These are phyloP conservation scores for Fusarium sp. DNA, from an alignment of 2,329 filamentous ascomycete species.

Conservation along the genomic window DNA sequence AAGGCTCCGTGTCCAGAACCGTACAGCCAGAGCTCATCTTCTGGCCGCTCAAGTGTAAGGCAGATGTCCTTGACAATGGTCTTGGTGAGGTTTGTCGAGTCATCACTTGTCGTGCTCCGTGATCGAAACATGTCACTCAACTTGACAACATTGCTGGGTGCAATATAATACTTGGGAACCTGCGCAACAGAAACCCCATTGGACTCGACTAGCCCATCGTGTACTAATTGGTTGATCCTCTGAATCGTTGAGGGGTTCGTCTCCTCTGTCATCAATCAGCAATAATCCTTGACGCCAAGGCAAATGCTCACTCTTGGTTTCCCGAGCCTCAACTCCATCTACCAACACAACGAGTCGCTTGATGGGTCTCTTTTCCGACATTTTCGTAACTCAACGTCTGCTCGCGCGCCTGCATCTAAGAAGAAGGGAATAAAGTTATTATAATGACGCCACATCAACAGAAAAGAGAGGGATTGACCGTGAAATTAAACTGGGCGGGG, in stretches of 20 bases:
- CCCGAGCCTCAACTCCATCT: conserved; percentile 29
- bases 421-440: not conserved
- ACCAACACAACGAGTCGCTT: conserved; percentile 37
- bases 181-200: conserved; percentile 15
- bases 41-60: conserved; percentile 15
- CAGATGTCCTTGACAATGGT: conserved; percentile 35
- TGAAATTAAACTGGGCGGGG: not conserved
- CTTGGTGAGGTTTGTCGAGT: conserved; percentile 32
- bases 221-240: conserved; percentile 30
- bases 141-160: conserved; percentile 10
- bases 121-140: conserved; percentile 28
- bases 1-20: conserved; percentile 40
- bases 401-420: not conserved
- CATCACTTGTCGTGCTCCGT: conserved; percentile 17
- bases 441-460: not conserved
- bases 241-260: conserved; percentile 35
- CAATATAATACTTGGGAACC: conserved; percentile 32
- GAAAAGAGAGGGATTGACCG: not conserved
- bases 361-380: conserved; percentile 27
- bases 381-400: not conserved
- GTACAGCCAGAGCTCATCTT: conserved; percentile 42
- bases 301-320: conserved; percentile 28
- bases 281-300: not conserved
- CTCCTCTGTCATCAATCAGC: conserved; percentile 25
- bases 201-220: conserved; percentile 20